These are phyloP conservation scores for Botrytis squamosa DNA, from an alignment of 2,329 filamentous ascomycete species.

Conservation along the genomic window DNA sequence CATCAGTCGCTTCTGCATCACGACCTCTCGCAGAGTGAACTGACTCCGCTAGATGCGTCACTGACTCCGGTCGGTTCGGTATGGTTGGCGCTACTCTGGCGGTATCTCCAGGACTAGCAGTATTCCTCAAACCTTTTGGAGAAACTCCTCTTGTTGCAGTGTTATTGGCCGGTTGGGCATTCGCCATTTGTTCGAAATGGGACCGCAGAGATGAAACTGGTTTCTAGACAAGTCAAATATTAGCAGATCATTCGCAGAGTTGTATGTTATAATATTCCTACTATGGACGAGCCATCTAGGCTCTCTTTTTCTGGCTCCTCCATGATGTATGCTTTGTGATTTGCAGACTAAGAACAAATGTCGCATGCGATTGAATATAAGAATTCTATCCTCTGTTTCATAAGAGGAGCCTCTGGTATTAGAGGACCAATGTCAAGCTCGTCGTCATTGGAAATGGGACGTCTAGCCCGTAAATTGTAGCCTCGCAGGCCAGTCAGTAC, in stretches of 20 bases:
- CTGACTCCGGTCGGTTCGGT: slow-evolving; percentile 28
- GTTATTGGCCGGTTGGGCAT: slow-evolving; percentile 43
- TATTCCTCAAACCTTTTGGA: slow-evolving; percentile 32
- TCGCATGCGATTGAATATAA: slow-evolving; percentile 12
- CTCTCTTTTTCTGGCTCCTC: slow-evolving; percentile 52
- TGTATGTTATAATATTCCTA: slow-evolving; percentile 44
- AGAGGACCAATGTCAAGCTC: slow-evolving; percentile 17
- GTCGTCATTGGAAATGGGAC: slow-evolving; percentile 22
- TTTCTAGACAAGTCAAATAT: slow-evolving; percentile 52
- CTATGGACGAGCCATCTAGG: slow-evolving; percentile 75
- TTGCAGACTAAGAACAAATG: background rate
- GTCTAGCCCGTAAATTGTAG: slow-evolving; percentile 13
- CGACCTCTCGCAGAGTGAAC: slow-evolving; percentile 31
- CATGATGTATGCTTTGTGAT: slow-evolving; percentile 39
- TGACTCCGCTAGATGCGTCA: slow-evolving; percentile 26
- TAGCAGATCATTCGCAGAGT: slow-evolving; percentile 14
- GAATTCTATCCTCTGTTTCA: background rate
- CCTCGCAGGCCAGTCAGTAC: slow-evolving; percentile 10
- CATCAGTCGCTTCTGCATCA: slow-evolving; percentile 29
- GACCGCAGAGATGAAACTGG: slow-evolving; percentile 79
- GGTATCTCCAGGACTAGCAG: slow-evolving; percentile 26
- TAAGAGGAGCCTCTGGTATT: slow-evolving; percentile 20
- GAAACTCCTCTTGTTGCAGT: slow-evolving; percentile 32
- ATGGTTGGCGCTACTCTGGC: slow-evolving; percentile 20
- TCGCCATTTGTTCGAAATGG: slow-evolving; percentile 76